Base-by-base conservation (phyloP, 768 basidiomycete genomes). In the Mycena latifolia region DNA sequence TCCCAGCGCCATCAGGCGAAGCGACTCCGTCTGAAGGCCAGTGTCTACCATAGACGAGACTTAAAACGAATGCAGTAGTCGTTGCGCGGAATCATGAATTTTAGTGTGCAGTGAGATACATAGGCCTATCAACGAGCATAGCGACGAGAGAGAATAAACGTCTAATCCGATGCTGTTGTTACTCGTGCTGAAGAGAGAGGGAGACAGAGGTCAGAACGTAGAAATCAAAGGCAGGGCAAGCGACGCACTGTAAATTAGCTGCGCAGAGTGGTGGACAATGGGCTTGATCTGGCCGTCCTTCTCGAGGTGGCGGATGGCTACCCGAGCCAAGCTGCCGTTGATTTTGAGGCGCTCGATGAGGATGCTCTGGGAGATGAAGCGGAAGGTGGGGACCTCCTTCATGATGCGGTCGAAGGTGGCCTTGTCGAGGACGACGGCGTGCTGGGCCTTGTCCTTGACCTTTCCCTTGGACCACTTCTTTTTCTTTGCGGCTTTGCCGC, bases 391-490 rank as follows among this genome's bases (percentile, higher is more conserved):
- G 81, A 94, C 95, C 81, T 99, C 96, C 88, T 98, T 98, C 77
- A 97, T 79, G 86, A 98, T 95, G 76, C 94, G 93, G 84, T 96
- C 94, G 82, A 81, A 97, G 73, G 92, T 93, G 60, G 90, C 72
- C 86, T 98, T 97, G 87, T 99, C 97, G 76, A 97, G 90, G 72
- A 90, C 85, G 81, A 98, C 96, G 74, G 94, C 88, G 88, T 99
- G 96, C 77, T 94, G 91, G 76, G 97, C 95, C 91, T 99, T 99
- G 86, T 99, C 98, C 92, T 99, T 99, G 81, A 99, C 98, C 85
- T 99, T 99, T 79, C 98, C 98, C 89, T 99, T 99, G 74, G 95
- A 98, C 96, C 96, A 98, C 89, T 99, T 99, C 94, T 99, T 99
- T 89, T 99, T 99, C 89, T 98, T 98, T 69, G 93, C 94, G 76